Percentiles rank a stretch among this genome's conserved stretches.
These are phyloP conservation scores for Solanum appendiculatum DNA, from an alignment of 257 asterid genomes.

Conservation along the genomic window DNA sequence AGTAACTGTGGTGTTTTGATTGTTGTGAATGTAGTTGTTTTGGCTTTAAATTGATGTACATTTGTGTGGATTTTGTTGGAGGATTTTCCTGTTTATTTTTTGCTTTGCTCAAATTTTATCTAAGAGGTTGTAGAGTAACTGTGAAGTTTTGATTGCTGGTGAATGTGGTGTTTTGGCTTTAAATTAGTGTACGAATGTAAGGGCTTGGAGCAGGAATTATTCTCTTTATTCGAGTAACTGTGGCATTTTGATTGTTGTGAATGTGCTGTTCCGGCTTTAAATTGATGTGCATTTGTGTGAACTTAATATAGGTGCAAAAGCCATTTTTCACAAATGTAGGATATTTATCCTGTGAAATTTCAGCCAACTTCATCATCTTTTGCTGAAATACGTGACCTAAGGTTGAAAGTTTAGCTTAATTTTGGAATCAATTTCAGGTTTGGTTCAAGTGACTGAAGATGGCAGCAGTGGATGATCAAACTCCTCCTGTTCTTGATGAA, in stretches of 20 bases:
- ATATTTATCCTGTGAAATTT: neutral
- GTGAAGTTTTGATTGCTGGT: neutral
- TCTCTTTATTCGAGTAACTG: neutral
- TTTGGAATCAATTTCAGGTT: neutral
- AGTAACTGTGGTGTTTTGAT: neutral
- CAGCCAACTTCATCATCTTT: neutral
- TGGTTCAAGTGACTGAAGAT: slow-evolving; percentile 25
- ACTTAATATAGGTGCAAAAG: neutral
- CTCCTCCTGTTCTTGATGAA: slow-evolving; percentile 34
- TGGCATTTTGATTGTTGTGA: neutral
- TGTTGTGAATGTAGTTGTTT: neutral
- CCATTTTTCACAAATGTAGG: neutral
- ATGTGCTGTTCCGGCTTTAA: slow-evolving; percentile 1
- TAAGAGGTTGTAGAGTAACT: neutral
- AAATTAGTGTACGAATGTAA: neutral
- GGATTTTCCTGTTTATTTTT: neutral
- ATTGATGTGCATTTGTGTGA: slow-evolving; percentile 1
- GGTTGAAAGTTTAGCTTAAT: neutral
- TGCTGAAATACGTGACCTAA: neutral
- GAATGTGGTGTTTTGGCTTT: neutral
- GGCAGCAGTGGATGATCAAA: slow-evolving; percentile 59
- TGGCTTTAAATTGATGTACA: neutral
- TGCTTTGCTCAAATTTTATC: neutral
- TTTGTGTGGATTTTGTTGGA: neutral
- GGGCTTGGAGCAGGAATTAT: neutral